Evolutionary conservation across 1,284 basidiomycete genomes (phyloP), one percentile per base, ranked within the genome.

Genomic region (Chondrostereum purpureum): DNA sequence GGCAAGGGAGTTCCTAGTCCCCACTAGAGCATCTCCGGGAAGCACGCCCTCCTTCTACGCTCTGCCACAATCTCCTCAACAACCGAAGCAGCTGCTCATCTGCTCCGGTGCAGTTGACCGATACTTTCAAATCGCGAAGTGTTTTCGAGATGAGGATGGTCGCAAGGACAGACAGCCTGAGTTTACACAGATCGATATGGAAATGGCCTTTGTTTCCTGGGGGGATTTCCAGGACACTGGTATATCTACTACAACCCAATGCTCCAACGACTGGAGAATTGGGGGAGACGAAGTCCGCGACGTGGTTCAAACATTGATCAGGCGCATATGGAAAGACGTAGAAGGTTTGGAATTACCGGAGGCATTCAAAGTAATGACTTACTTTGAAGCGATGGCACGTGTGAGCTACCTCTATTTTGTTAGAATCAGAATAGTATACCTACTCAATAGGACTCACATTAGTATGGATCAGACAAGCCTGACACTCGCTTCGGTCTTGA

Each of bases 381-480:
- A 93, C 63, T 63, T 74, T 48, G 81, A 92, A 56, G 89, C 91
- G 4, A 94, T 95, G 88, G 71, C 77, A 58, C 78, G 78, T 50
- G 88, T 88, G 62, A 68, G 83, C 58, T 24, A 14, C 38, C 49
- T 41, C 4, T 20, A 18, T 20, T 34, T 4, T n/a, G 14, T 21
- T 43, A 37, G n/a, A n/a, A n/a, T n/a, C n/a, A n/a, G n/a, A n/a
- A n/a, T n/a, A n/a, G n/a, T n/a, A n/a, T n/a, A n/a, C n/a, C n/a
- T n/a, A n/a, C n/a, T n/a, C n/a, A n/a, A n/a, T n/a, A n/a, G n/a
- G n/a, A n/a, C n/a, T n/a, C n/a, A n/a, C 47, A 50, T 18, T 51
- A 90, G 81, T 97, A 85, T 72, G 93, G 94, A 6, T 92, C 90
- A 41, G 93, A 98, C 69, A 98, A 98, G 70, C 93, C 93, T 31